Conservation (phyloP, 2,329 filamentous ascomycete genomes). For the Fusarium decemcellulare region DNA sequence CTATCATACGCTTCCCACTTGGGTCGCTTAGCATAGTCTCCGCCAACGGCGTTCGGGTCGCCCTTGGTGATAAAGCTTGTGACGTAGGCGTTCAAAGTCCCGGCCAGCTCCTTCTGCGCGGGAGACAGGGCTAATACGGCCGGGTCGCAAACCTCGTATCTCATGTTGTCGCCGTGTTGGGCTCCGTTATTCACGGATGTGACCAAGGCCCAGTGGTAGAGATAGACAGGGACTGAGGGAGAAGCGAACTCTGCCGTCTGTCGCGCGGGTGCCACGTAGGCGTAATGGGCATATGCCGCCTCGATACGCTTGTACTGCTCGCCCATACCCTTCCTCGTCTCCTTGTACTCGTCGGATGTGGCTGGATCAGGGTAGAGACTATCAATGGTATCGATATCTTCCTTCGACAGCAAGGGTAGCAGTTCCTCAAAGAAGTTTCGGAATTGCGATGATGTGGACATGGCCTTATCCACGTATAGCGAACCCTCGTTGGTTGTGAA, state of each 20-base stretch:
- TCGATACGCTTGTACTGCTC: constrained; percentile 68
- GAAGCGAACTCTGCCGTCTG: constrained; percentile 59
- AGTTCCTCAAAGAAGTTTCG: constrained; percentile 71
- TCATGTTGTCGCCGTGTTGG: constrained; percentile 63
- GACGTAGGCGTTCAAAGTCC: constrained; percentile 61
- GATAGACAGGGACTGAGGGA: constrained; percentile 33
- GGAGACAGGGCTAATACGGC: constrained; percentile 52
- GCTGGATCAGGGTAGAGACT: constrained; percentile 72
- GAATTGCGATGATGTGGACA: constrained; percentile 66
- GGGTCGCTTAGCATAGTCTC: constrained; percentile 44
- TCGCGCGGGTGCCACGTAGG: constrained; percentile 65
- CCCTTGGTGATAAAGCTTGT: constrained; percentile 63
- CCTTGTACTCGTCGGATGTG: constrained; percentile 51
- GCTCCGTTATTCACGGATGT: constrained; percentile 60
- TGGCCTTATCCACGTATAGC: constrained; percentile 69
- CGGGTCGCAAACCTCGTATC: constrained; percentile 60
- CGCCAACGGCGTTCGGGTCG: constrained; percentile 57
- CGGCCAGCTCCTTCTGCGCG: constrained; percentile 58
- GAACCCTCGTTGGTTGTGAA: constrained; percentile 80
- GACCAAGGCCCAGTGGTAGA: constrained; percentile 61
- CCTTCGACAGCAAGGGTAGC: constrained; percentile 67
- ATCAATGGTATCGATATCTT: constrained; percentile 68
- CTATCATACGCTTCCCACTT: constrained; percentile 53
- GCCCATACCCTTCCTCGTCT: constrained; percentile 58
- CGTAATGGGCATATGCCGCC: constrained; percentile 68